A percentile compares a stretch with the other conserved stretches of the same genome.
phyloP scores from a whole-genome alignment of 225 moss, liverwort and hornwort species.

The Straminergon stramineum region DNA sequence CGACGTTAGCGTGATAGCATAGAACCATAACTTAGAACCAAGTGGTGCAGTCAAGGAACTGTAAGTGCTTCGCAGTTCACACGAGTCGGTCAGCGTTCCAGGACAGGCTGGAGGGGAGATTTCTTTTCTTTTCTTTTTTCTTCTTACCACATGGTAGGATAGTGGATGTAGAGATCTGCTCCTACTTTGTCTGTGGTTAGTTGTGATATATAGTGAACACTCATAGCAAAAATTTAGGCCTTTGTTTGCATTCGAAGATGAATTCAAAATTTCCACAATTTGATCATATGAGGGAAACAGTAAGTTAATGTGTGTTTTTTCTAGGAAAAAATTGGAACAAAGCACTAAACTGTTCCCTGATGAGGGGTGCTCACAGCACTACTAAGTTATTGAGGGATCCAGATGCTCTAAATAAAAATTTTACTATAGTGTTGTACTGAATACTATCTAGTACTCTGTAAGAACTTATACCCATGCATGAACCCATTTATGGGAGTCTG shows the following conservation, averaged over 20 bases:
- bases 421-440: neutral
- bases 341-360: neutral
- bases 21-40: neutral
- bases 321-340: neutral
- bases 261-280: neutral
- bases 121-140: neutral
- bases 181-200: neutral
- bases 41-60: neutral
- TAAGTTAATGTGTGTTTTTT: too few relatives aligned
- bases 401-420: fast-evolving
- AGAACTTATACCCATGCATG: too few relatives aligned
- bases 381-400: neutral
- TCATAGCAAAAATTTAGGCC: fast-evolving
- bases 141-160: neutral
- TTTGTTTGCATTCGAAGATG: neutral
- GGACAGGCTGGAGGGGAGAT: neutral
- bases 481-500: neutral
- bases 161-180: neutral
- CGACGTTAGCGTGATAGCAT: neutral
- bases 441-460: too few relatives aligned
- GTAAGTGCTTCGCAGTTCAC: neutral
- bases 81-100: neutral
- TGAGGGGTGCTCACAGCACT: neutral
- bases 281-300: too few relatives aligned
- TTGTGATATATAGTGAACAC: neutral